phyloP scores from a whole-genome alignment of 2,329 filamentous ascomycete genomes.

The Dactylellina leptospora region DNA sequence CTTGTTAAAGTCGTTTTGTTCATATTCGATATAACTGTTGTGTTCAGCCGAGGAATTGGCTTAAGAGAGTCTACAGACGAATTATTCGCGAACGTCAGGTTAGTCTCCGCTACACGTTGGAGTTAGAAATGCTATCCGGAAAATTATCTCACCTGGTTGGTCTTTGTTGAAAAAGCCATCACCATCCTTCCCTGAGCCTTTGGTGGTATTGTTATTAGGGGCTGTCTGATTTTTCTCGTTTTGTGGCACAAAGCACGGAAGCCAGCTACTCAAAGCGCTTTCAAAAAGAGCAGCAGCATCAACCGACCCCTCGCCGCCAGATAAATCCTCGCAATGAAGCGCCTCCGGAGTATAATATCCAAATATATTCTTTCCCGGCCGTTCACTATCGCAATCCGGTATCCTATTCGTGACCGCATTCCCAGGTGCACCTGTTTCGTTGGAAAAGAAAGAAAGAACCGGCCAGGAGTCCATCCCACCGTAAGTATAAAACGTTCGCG shows the following conservation, averaged over 20 bases:
- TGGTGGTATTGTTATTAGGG: background rate
- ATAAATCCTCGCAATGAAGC: slow-evolving; percentile 65
- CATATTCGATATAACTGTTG: too few species aligned
- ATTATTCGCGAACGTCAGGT: too few species aligned
- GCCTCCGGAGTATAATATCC: slow-evolving; percentile 63
- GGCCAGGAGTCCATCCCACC: slow-evolving; percentile 67
- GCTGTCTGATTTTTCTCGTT: background rate
- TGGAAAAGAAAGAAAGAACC: slow-evolving; percentile 61
- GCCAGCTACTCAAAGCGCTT: slow-evolving; percentile 27
- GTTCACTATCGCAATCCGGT: slow-evolving; percentile 62
- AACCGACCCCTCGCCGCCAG: slow-evolving; percentile 23
- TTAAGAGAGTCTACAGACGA: too few species aligned
- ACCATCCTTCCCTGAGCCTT: background rate
- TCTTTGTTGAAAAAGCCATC: too few species aligned
- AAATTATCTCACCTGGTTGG: too few species aligned
- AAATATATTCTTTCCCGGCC: slow-evolving; percentile 61
- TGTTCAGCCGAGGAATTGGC: too few species aligned
- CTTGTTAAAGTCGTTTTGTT: too few species aligned
- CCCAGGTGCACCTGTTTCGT: slow-evolving; percentile 61
- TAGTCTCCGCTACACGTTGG: too few species aligned
- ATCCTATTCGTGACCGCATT: slow-evolving; percentile 61
- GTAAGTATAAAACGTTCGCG: slow-evolving; percentile 55
- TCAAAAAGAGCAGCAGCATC: slow-evolving; percentile 9
- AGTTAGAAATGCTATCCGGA: too few species aligned
- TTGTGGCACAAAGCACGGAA: slow-evolving; percentile 20